Percentiles rank a stretch among this genome's conserved stretches.
Conservation (phyloP, 2,329 filamentous ascomycete species). For the Calonectria leucothoes region DNA sequence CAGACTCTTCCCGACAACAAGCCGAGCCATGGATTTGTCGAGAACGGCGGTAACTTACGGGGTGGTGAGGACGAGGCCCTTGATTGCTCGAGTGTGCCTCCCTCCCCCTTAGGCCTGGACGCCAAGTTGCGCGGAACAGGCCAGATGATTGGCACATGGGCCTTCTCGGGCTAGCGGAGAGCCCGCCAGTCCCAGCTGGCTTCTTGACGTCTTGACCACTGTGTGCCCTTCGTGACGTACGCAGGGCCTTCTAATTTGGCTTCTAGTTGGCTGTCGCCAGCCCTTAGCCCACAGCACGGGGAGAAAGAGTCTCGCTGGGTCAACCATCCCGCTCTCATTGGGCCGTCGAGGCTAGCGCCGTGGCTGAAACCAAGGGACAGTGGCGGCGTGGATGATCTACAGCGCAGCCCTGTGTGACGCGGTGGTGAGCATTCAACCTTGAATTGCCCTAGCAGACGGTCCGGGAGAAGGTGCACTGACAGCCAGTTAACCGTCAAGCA, state of each 20-base stretch:
- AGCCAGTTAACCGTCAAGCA: neutral
- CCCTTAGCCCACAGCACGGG: neutral
- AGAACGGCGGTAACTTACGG: neutral
- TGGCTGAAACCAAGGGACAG: neutral
- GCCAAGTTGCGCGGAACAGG: neutral
- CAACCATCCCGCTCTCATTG: neutral
- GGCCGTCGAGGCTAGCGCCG: neutral
- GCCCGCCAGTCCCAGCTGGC: neutral
- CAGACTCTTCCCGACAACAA: neutral
- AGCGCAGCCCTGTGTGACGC: neutral
- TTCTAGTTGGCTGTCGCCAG: neutral
- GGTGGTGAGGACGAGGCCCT: neutral
- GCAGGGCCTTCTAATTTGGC: neutral
- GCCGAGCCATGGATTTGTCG: neutral
- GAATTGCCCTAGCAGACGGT: neutral
- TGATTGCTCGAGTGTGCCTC: neutral
- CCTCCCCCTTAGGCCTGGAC: neutral
- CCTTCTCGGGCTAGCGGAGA: neutral
- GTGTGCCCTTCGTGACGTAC: neutral
- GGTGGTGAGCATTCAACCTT: neutral
- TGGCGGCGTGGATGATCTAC: neutral
- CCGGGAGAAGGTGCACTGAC: neutral
- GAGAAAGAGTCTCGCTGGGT: neutral
- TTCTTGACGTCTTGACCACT: neutral
- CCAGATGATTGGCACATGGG: neutral